Conservation (phyloP, 1,139 yeast genomes). For the Yamadazyma membranifaciens region DNA sequence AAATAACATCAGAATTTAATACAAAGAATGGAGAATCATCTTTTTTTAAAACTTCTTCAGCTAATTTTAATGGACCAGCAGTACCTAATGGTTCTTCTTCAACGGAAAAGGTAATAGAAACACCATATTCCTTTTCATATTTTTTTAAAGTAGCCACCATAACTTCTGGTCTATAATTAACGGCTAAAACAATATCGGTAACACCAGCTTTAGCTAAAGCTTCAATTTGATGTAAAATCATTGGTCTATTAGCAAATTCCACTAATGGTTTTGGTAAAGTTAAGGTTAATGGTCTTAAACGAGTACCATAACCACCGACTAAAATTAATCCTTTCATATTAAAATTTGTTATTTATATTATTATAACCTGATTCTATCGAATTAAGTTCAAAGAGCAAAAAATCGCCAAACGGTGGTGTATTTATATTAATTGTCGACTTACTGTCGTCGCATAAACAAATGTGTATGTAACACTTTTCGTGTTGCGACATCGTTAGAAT, state of each 20-base stretch:
- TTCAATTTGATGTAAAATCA: slow-evolving; percentile 96
- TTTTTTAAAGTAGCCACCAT: slow-evolving; percentile 94
- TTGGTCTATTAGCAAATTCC: slow-evolving; percentile 98
- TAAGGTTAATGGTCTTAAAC: slow-evolving; percentile 97
- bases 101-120: slow-evolving; percentile 92
- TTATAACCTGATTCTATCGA: background rate
- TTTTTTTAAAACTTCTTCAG: slow-evolving; percentile 89
- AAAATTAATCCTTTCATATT: slow-evolving; percentile 95
- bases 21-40: slow-evolving; percentile 97
- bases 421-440: slow-evolving; percentile 7
- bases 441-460: slow-evolving; percentile 7
- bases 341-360: background rate
- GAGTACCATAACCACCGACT: slow-evolving; percentile 99
- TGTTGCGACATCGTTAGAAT: no score
- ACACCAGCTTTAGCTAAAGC: slow-evolving; percentile 98
- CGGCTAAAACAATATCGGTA: slow-evolving; percentile 97
- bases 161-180: slow-evolving; percentile 98
- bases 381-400: slow-evolving; percentile 7
- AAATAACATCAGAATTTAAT: slow-evolving; percentile 95
- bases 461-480: background rate
- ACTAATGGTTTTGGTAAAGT: slow-evolving; percentile 98
- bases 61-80: slow-evolving; percentile 98
- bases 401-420: background rate
- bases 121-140: slow-evolving; percentile 95
- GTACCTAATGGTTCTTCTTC: slow-evolving; percentile 99